Conservation (phyloP, 495 filamentous ascomycete species). For the Filosporella fistucella region DNA sequence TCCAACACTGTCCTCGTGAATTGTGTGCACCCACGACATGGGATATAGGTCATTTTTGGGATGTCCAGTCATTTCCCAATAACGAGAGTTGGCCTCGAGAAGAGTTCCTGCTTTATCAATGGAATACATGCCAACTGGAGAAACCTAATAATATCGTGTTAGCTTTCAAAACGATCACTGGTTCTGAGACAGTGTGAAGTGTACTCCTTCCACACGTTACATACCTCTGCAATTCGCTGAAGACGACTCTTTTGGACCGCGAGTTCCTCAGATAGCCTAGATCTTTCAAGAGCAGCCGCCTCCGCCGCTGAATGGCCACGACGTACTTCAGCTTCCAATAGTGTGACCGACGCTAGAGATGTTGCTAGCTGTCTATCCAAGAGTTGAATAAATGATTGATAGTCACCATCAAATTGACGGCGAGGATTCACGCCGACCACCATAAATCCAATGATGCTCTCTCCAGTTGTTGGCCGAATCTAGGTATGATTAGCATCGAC, state of each 20-base stretch:
- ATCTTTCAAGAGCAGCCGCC: slow-evolving; percentile 11
- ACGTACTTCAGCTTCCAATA: slow-evolving; percentile 18
- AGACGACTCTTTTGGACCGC: slow-evolving; percentile 14
- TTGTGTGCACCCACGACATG: slow-evolving; percentile 15
- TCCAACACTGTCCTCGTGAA: slow-evolving; percentile 8
- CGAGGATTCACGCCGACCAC: slow-evolving; percentile 40
- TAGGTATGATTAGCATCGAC: too few species aligned
- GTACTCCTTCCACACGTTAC: too few species aligned
- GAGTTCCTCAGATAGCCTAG: slow-evolving; percentile 13
- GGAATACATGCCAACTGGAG: slow-evolving; percentile 20
- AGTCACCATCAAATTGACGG: slow-evolving; percentile 35
- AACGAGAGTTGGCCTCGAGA: slow-evolving; percentile 17
- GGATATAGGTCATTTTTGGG: slow-evolving; percentile 19
- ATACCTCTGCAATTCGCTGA: slow-evolving; percentile 16
- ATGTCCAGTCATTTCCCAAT: slow-evolving; percentile 25
- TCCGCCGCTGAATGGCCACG: slow-evolving; percentile 12
- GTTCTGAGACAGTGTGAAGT: too few species aligned
- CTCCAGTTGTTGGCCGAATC: slow-evolving; percentile 18
- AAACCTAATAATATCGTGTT: not conserved
- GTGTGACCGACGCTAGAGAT: slow-evolving; percentile 14
- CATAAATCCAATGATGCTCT: slow-evolving; percentile 38
- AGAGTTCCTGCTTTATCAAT: slow-evolving; percentile 7
- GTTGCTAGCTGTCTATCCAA: slow-evolving; percentile 19
- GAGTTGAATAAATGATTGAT: slow-evolving; percentile 24
- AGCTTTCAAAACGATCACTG: too few species aligned